Evolutionary conservation across 2,329 filamentous ascomycete species (phyloP).

Genomic region (Hypoxylon sp.): DNA sequence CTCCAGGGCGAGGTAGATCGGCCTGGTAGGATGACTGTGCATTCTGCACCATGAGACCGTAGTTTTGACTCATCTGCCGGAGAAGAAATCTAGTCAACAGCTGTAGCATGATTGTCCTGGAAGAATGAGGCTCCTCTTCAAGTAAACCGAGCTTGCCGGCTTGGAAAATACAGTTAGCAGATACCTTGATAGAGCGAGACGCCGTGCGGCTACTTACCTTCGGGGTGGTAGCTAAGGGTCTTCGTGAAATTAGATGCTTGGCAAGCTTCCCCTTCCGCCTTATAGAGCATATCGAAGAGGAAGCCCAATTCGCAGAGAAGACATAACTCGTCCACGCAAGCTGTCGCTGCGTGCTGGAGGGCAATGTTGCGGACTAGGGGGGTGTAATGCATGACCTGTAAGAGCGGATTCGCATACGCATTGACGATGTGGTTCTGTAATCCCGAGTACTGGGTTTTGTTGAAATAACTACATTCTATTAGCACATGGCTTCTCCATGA

Average conservation of each 20-base stretch:
- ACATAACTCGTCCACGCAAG: slow-evolving; percentile 83
- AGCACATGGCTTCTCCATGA: not conserved
- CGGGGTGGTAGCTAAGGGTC: slow-evolving; percentile 82
- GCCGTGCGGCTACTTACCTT: slow-evolving; percentile 57
- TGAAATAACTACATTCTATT: slow-evolving; percentile 75
- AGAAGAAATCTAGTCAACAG: slow-evolving; percentile 85
- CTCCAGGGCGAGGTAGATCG: slow-evolving; percentile 28
- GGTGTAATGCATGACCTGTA: slow-evolving; percentile 92
- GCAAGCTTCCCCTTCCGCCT: slow-evolving; percentile 91
- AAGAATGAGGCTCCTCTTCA: slow-evolving; percentile 80
- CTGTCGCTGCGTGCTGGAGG: slow-evolving; percentile 85
- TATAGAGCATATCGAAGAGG: slow-evolving; percentile 97
- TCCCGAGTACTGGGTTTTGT: slow-evolving; percentile 89
- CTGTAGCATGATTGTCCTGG: slow-evolving; percentile 84
- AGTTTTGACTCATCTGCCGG: slow-evolving; percentile 80
- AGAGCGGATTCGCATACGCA: slow-evolving; percentile 90
- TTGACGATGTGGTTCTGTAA: slow-evolving; percentile 96
- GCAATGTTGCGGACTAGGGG: slow-evolving; percentile 87
- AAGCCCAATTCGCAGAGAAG: slow-evolving; percentile 94
- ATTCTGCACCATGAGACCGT: slow-evolving; percentile 69
- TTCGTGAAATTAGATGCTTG: slow-evolving; percentile 96
- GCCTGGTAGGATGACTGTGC: slow-evolving; percentile 54
- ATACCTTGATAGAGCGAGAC: not conserved
- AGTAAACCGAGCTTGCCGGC: slow-evolving; percentile 79
- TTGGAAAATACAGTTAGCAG: slow-evolving; percentile 44